Percentiles rank a stretch among this genome's conserved stretches.
Evolutionary conservation across 73 alveolate species (phyloP).

Genomic region (Tetrahymena thermophila): DNA sequence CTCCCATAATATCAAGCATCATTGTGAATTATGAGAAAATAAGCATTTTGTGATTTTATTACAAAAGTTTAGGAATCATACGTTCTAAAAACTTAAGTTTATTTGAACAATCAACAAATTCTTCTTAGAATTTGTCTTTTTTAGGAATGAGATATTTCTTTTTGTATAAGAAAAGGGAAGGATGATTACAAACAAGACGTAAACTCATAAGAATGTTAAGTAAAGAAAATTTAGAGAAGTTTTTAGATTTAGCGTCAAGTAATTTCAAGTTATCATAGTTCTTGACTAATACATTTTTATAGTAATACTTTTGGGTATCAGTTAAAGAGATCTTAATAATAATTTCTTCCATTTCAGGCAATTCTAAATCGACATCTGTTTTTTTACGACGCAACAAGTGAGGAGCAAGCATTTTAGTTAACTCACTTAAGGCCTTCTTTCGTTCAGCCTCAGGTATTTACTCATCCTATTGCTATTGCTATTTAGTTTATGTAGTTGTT

Average conservation of each 20-base stretch:
- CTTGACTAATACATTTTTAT: conserved; percentile 74
- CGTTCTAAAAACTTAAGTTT: conserved; percentile 89
- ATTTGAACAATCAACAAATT: conserved; percentile 82
- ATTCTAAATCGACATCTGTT: conserved; percentile 73
- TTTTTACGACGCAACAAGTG: conserved; percentile 87
- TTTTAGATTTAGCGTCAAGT: conserved; percentile 25
- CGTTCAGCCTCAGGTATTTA: conserved; percentile 27
- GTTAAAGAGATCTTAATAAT: conserved; percentile 81
- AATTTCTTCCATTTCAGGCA: conserved; percentile 93
- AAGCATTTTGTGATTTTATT: conserved; percentile 79
- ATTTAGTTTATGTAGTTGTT: conserved; percentile 37
- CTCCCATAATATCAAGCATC: conserved; percentile 86
- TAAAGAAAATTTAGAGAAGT: conserved; percentile 5
- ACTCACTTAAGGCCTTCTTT: conserved; percentile 53
- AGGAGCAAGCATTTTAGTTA: conserved; percentile 76
- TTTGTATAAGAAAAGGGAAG: conserved; percentile 74
- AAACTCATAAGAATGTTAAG: conserved; percentile 84
- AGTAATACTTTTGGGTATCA: conserved; percentile 70
- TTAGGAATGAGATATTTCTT: conserved; percentile 85
- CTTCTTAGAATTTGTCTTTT: conserved; percentile 76
- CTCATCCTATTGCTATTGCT: conserved; percentile 21
- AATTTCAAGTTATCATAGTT: conserved; percentile 79
- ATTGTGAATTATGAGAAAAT: conserved; percentile 97
- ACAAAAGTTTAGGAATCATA: conserved; percentile 78
- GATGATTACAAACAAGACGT: conserved; percentile 96